phyloP scores from a whole-genome alignment of 228 moss, liverwort and hornwort genomes.

The Sphagnum magellanicum region DNA sequence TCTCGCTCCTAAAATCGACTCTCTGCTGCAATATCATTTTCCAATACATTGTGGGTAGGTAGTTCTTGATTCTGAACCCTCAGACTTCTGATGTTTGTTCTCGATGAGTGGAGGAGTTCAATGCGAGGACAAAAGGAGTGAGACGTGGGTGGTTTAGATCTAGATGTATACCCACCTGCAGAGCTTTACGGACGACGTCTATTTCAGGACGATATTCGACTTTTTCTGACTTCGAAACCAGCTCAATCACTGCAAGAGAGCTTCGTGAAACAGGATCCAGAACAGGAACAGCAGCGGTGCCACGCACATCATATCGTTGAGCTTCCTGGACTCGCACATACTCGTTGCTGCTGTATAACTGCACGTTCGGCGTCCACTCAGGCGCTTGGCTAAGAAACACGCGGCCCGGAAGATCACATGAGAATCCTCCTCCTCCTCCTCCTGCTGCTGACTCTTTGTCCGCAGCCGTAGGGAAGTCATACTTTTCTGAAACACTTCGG shows the following conservation, averaged over 20 bases:
- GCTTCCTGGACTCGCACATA: constrained; percentile 80
- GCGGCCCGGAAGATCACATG: constrained; percentile 13
- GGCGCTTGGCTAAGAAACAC: constrained; percentile 57
- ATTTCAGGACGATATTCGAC: constrained; percentile 47
- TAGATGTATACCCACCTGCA: constrained; percentile 25
- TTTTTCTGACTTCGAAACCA: constrained; percentile 44
- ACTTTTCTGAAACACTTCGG: constrained; percentile 20
- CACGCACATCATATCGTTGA: constrained; percentile 67
- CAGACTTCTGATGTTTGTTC: too few species aligned
- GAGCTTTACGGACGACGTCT: constrained; percentile 51
- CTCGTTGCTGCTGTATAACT: constrained; percentile 76
- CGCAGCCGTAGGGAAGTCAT: background rate
- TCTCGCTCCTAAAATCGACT: too few species aligned
- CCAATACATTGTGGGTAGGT: too few species aligned
- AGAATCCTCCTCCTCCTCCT: constrained; percentile 12
- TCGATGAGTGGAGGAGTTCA: too few species aligned
- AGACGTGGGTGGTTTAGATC: too few species aligned
- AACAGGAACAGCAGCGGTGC: constrained; percentile 89
- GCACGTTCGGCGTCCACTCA: constrained; percentile 93
- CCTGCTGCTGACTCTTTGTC: constrained; percentile 25
- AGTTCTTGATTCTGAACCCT: too few species aligned
- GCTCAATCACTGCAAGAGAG: constrained; percentile 64
- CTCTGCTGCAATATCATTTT: too few species aligned
- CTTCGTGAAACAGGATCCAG: constrained; percentile 60
- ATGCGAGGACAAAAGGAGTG: too few species aligned